Conservation (phyloP, 2,329 filamentous ascomycete genomes). For the Diaporthe citrichinensis region DNA sequence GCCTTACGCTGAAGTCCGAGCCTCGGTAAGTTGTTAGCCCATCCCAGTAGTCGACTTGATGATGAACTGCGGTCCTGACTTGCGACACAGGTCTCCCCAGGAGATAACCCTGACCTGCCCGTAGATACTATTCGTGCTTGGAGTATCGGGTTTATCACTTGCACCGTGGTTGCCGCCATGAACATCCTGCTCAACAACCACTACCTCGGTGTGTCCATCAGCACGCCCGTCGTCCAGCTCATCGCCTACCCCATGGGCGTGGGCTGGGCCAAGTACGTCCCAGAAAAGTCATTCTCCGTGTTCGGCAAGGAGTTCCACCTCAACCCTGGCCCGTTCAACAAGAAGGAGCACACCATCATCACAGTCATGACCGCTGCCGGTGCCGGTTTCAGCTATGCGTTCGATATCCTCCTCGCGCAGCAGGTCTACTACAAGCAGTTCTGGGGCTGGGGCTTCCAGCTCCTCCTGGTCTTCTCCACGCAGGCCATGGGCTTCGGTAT, state of each 20-base stretch:
- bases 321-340: constrained; percentile 38
- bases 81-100: constrained; percentile 15
- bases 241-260: constrained; percentile 37
- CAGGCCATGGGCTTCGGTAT: constrained; percentile 53
- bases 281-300: constrained; percentile 31
- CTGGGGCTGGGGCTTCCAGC: constrained; percentile 50
- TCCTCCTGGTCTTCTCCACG: constrained; percentile 50
- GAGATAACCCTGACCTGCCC: constrained; percentile 43
- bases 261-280: constrained; percentile 23
- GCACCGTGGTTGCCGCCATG: not conserved
- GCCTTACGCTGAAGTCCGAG: constrained; percentile 59
- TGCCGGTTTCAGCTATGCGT: constrained; percentile 44
- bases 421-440: constrained; percentile 51
- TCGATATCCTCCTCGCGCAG: constrained; percentile 48
- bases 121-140: constrained; percentile 73
- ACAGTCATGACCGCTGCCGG: constrained; percentile 24
- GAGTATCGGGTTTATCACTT: constrained; percentile 62
- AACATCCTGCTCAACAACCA: constrained; percentile 31
- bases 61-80: not conserved
- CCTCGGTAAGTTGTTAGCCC: constrained; percentile 51
- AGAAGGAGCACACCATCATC: constrained; percentile 42
- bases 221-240: constrained; percentile 37
- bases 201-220: constrained; percentile 39
- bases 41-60: not conserved
- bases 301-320: constrained; percentile 31